phyloP scores from a whole-genome alignment of 345 rosid species.

The Combretum micranthum region DNA sequence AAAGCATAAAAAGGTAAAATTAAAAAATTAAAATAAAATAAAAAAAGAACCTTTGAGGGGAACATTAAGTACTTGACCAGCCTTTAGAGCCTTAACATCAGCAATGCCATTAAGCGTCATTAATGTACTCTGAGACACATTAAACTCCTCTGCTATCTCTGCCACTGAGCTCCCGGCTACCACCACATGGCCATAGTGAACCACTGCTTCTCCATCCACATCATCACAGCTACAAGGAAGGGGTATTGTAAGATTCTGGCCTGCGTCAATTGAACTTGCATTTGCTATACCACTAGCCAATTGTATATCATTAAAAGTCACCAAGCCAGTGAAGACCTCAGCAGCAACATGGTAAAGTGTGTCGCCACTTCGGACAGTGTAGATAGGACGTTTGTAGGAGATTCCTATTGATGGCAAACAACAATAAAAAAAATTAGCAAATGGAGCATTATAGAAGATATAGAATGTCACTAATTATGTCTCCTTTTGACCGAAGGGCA shows the following conservation, averaged over 20 bases:
- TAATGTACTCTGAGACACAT: slow-evolving; percentile 25
- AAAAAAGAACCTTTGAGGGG: slow-evolving; percentile 42
- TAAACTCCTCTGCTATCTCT: slow-evolving; percentile 33
- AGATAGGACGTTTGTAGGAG: slow-evolving; percentile 30
- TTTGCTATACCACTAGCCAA: slow-evolving; percentile 15
- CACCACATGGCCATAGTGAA: slow-evolving; percentile 52
- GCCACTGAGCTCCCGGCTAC: slow-evolving; percentile 26
- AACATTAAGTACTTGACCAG: slow-evolving; percentile 33
- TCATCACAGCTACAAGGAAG: slow-evolving; percentile 56
- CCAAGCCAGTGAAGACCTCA: slow-evolving; percentile 20
- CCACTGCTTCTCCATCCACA: slow-evolving; percentile 31
- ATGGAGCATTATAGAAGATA: too few species aligned
- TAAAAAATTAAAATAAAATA: not conserved
- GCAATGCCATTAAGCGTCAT: slow-evolving; percentile 32
- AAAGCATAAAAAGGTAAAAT: not conserved
- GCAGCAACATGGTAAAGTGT: slow-evolving; percentile 25
- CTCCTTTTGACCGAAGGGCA: too few species aligned
- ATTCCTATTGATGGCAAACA: not conserved
- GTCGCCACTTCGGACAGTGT: slow-evolving; percentile 35
- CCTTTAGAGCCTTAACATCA: slow-evolving; percentile 16
- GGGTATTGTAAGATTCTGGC: slow-evolving; percentile 40
- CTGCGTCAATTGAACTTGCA: slow-evolving; percentile 13
- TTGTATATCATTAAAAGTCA: slow-evolving; percentile 17
- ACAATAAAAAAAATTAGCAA: too few species aligned
- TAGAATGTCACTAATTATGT: too few species aligned